phyloP scores from a whole-genome alignment of 352 stramenopile species.

The Pythium phragmitis region DNA sequence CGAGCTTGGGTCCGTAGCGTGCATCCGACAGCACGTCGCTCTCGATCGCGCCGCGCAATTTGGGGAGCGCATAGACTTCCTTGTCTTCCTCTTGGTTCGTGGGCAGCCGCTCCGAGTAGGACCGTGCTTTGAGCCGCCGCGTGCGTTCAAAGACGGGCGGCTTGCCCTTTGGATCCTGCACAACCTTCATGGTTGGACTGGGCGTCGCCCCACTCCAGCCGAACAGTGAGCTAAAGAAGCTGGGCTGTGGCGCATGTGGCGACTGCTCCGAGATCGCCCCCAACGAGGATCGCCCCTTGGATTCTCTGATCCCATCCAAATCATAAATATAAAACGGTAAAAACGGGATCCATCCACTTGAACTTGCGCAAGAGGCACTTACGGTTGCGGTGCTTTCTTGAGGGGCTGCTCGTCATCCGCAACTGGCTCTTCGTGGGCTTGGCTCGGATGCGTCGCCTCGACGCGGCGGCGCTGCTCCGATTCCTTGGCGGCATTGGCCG shows the following conservation, averaged over 20 bases:
- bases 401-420: constrained; percentile 7
- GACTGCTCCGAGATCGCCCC: constrained; percentile 24
- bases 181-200: constrained; percentile 12
- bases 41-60: constrained; percentile 44
- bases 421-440: constrained; percentile 23
- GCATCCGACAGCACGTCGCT: constrained; percentile 50
- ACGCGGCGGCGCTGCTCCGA: constrained; percentile 5
- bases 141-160: not conserved
- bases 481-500: constrained; percentile 12
- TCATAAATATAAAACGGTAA: constrained; percentile 1
- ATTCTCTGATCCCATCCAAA: not conserved
- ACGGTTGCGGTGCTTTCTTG: constrained; percentile 13
- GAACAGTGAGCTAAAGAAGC: constrained; percentile 24
- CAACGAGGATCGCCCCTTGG: not conserved
- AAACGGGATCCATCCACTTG: constrained; percentile 2
- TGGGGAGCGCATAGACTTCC: constrained; percentile 35
- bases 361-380: constrained; percentile 4
- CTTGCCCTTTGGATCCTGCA: not conserved
- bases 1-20: constrained; percentile 36
- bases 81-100: constrained; percentile 35
- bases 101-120: constrained; percentile 34
- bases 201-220: not conserved
- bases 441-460: constrained; percentile 9
- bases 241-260: not conserved
- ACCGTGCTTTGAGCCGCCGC: constrained; percentile 30